Base-by-base conservation (phyloP, 140 eudicot genomes). In the Oenanthe javanica region DNA sequence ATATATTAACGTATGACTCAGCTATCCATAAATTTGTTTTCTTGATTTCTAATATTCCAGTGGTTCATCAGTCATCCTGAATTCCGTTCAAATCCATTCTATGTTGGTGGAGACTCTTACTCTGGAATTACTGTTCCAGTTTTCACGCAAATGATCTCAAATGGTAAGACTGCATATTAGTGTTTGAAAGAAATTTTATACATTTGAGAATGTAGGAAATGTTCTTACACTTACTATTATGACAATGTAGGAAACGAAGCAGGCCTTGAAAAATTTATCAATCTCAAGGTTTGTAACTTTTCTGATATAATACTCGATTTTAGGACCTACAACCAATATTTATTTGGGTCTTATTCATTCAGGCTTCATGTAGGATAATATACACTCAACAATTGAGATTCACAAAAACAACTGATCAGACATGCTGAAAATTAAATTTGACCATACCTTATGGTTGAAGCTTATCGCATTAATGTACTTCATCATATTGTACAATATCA, bases 81-180 rank as follows among this genome's bases (percentile, higher is more conserved):
- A 77, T 89, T 87, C 81, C 15, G 59, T 14, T 78, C 87, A 3
- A 89, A 86, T 72, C 90, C 87, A 8, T 72, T 84, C 38, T 91
- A 88, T 55, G 23, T 91, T 38, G 86, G 83, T 48, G 96, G 96
- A 79, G 93, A 87, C 77, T 89, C 96, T 0, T 87, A 88, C 64
- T 75, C 89, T 0, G 96, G 96, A 79, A 78, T 67, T 18, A 76
- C 79, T 27, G 80, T 85, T 54, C 91, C 93, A 1, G 42, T 84
- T 79, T 38, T 88, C 45, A 63, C 89, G 73, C 87, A 87, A 81
- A 43, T 85, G 16, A 87, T 91, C 79, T 82, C 89, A 80, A 73
- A 88, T 64, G 92, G 91, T 86, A 85, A 75, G 31, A 38, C 27
- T 54, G 21, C 36, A 15, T 18, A 4, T 13, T 46, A 40, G 21